phyloP scores from a whole-genome alignment of 441 rosid genomes.

The Kokia cookei region DNA sequence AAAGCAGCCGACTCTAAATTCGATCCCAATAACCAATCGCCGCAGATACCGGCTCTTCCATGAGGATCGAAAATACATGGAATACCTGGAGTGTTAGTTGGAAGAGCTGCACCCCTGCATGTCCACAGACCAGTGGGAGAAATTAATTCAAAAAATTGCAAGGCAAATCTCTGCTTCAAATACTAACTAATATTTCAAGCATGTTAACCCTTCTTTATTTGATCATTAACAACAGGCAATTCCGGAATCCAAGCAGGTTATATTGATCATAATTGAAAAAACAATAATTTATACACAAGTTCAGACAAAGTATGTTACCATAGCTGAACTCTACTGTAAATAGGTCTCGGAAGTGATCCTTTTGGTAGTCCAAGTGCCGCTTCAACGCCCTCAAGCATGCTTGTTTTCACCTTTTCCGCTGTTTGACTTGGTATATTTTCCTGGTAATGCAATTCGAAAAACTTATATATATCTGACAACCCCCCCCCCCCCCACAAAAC shows the following conservation, averaged over 20 bases:
- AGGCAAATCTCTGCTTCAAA: not conserved
- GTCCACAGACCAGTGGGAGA: not conserved
- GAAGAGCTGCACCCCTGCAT: slow-evolving; percentile 90
- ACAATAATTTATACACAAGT: not conserved
- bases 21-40: slow-evolving; percentile 91
- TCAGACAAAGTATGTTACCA: slow-evolving; percentile 42
- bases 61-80: slow-evolving; percentile 82
- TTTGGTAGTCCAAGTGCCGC: slow-evolving; percentile 60
- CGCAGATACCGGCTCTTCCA: slow-evolving; percentile 93
- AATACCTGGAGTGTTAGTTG: slow-evolving; percentile 58
- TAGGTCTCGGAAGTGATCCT: slow-evolving; percentile 58
- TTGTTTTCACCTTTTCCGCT: slow-evolving; percentile 56
- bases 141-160: not conserved
- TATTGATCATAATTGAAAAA: not conserved
- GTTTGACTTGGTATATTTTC: slow-evolving; percentile 81
- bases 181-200: not conserved
- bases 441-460: slow-evolving; percentile 21
- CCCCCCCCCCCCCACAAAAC: not conserved
- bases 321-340: slow-evolving; percentile 57
- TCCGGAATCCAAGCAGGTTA: not conserved
- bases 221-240: not conserved
- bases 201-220: not conserved
- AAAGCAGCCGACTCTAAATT: slow-evolving; percentile 81
- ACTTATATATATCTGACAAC: not conserved
- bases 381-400: slow-evolving; percentile 81